Conservation (phyloP, 2,329 filamentous ascomycete species). For the Colletotrichum orchidophilum region DNA sequence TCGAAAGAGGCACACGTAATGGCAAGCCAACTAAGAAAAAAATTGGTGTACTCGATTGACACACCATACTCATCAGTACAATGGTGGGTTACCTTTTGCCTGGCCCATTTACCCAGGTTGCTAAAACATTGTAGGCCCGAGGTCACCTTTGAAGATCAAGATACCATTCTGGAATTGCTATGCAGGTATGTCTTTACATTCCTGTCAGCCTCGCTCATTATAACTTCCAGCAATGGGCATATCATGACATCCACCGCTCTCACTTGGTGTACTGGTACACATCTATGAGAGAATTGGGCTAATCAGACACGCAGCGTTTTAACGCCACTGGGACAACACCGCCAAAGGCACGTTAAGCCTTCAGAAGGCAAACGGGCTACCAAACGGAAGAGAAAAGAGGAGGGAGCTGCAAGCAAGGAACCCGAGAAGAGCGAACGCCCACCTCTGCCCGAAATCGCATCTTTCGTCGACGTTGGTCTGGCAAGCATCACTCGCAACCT, state of each 20-base stretch:
- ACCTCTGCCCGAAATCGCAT: conserved; percentile 60
- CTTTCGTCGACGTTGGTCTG: conserved; percentile 71
- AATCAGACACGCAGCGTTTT: conserved; percentile 59
- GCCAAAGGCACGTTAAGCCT: conserved; percentile 58
- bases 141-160: conserved; percentile 66
- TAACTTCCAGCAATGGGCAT: too few relatives aligned
- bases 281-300: neutral
- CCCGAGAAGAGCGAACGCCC: conserved; percentile 43
- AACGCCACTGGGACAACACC: conserved; percentile 70
- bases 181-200: conserved; percentile 61
- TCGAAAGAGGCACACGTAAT: neutral
- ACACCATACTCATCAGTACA: conserved; percentile 68
- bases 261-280: neutral
- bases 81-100: conserved; percentile 58
- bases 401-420: conserved; percentile 36
- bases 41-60: conserved; percentile 71
- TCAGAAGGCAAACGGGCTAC: conserved; percentile 71
- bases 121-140: conserved; percentile 62
- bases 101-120: neutral
- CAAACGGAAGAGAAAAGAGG: conserved; percentile 58
- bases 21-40: conserved; percentile 50
- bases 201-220: too few relatives aligned
- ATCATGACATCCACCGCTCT: too few relatives aligned
- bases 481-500: conserved; percentile 70
- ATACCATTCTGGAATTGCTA: conserved; percentile 72